Conservation (phyloP, 2,329 filamentous ascomycete genomes). For the Diaporthe citrichinensis region DNA sequence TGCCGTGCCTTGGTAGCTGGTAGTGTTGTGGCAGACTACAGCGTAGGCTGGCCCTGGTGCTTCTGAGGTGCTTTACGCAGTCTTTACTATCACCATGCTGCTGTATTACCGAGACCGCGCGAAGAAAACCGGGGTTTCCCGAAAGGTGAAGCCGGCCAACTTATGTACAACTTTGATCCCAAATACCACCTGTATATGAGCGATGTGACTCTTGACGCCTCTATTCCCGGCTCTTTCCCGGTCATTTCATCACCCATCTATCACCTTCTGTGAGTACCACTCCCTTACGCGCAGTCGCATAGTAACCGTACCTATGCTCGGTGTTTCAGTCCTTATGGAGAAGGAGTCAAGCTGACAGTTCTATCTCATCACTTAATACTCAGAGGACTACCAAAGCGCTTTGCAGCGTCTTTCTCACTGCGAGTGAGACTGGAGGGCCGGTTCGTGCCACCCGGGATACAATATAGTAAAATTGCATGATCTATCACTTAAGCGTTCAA, state of each 20-base stretch:
- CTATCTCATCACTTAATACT: neutral
- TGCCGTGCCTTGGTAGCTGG: constrained; percentile 64
- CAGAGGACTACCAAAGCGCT: neutral
- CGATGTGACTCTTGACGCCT: constrained; percentile 6
- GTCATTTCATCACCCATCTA: neutral
- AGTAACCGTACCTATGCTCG: too few species aligned
- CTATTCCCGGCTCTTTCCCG: constrained; percentile 4
- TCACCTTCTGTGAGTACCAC: neutral
- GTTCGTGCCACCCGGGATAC: neutral
- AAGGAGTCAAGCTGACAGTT: too few species aligned
- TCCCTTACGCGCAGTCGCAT: too few species aligned
- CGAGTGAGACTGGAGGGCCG: too few species aligned
- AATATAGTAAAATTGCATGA: neutral
- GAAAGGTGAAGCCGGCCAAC: neutral
- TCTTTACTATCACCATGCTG: constrained; percentile 63
- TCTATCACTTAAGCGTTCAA: neutral
- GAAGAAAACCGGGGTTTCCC: constrained; percentile 57
- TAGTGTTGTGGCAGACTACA: constrained; percentile 48
- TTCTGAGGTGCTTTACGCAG: constrained; percentile 65
- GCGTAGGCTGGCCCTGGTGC: constrained; percentile 66
- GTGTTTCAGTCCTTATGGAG: neutral
- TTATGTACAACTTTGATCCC: constrained; percentile 49
- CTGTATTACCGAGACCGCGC: constrained; percentile 65
- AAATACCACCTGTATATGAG: neutral
- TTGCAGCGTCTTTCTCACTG: neutral